Base-by-base conservation (phyloP, 2,329 filamentous ascomycete species). In the Leptographium galeiforme region DNA sequence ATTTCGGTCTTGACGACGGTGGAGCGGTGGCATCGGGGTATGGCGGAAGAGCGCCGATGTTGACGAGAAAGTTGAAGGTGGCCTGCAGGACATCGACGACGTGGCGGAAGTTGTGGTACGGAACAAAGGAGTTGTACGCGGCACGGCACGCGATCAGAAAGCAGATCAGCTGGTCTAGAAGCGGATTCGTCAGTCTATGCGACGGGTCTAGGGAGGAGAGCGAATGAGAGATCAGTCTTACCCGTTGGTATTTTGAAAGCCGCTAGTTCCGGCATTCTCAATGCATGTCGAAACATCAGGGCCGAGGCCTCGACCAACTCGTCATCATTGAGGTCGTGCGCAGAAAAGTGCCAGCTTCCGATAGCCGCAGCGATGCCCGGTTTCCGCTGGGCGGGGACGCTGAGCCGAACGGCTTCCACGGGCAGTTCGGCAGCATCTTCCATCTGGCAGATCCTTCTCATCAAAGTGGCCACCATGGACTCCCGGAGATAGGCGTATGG, bases 31-130 rank as follows among this genome's bases (percentile, higher is more conserved):
- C 30, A 6, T 53, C n/a, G 34, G 78, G 78, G 67, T 86, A 93
- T 7, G 79, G 76, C 14, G 85, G 85, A 50, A 94, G 72, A 38
- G 82, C 81, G 54, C 88, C 87, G 51, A 95, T 83, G 58, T 81
- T 81, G 53, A 96, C 75, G 7, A 97, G 78, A 64, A 96, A 95
- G 70, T 85, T 83, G 66, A 96, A 97, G 4, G 89, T 82, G 1
- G 91, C 94, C 67, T 97, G 91, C 52, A 97, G 75, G 33, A 98
- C 93, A 68, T 98, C 93, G 57, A 96, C 85, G 25, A 95, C 93
- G 68, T 98, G 93, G 53, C 91, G 86, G 67, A 97, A 98, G 69
- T 98, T 98, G 73, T 98, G 93, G 64, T 97, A 98, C 25, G 91
- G 87, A 39, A 96, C 89, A 66, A 95, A 95, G 55, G 81, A 86